Conservation (phyloP, 2,329 filamentous ascomycete species). For the Stachybotrys chartarum region DNA sequence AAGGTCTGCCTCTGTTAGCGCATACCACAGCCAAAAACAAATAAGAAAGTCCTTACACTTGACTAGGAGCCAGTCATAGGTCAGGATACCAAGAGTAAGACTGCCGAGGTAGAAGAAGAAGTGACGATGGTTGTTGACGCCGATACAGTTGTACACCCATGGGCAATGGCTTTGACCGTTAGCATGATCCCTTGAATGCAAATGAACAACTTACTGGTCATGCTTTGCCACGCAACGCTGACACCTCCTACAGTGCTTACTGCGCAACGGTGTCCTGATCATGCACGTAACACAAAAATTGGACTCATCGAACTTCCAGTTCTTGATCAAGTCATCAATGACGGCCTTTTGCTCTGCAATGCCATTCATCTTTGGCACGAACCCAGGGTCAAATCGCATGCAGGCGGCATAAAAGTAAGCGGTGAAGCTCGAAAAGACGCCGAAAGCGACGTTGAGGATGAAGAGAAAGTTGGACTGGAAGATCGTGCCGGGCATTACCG, state of each 20-base stretch:
- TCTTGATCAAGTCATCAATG: constrained; percentile 76
- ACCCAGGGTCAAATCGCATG: constrained; percentile 87
- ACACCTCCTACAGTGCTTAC: constrained; percentile 92
- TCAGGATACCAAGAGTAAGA: constrained; percentile 66
- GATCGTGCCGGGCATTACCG: constrained; percentile 51
- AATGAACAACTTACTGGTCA: constrained; percentile 65
- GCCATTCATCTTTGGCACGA: constrained; percentile 82
- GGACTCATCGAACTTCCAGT: constrained; percentile 87
- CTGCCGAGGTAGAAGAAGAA: constrained; percentile 86
- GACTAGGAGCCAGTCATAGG: constrained; percentile 66
- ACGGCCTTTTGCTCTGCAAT: constrained; percentile 83
- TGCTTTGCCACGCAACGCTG: constrained; percentile 91
- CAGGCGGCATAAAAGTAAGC: constrained; percentile 80
- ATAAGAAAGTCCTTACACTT: constrained; percentile 49
- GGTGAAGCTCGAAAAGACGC: constrained; percentile 55
- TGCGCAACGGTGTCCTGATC: constrained; percentile 84
- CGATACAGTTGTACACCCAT: constrained; percentile 96
- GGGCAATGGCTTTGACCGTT: constrained; percentile 69
- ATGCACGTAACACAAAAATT: constrained; percentile 95
- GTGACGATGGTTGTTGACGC: constrained; percentile 90
- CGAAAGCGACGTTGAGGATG: constrained; percentile 75
- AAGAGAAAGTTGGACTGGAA: constrained; percentile 26
- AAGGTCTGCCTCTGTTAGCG: constrained; percentile 46
- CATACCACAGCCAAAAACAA: neutral
- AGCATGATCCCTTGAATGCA: constrained; percentile 6